These are phyloP conservation scores for Apiospora pterosperma DNA, from an alignment of 2,329 filamentous ascomycete genomes.

Conservation along the genomic window DNA sequence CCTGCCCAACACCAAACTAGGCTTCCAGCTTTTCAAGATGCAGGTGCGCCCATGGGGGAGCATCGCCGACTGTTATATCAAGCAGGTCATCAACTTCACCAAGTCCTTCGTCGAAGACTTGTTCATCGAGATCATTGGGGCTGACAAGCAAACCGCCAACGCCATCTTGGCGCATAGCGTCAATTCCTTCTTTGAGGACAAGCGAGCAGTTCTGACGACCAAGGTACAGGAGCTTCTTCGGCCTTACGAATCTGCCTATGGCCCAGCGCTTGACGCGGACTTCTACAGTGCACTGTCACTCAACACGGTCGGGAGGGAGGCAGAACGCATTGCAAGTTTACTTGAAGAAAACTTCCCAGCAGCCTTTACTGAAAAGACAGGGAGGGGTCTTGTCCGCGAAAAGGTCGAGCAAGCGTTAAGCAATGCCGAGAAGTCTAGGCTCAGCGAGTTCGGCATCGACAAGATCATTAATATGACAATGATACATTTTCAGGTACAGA, in stretches of 20 bases:
- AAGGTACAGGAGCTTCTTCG: not conserved
- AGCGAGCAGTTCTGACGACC: not conserved
- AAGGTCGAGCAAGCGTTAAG: not conserved
- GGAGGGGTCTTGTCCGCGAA: not conserved
- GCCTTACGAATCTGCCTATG: not conserved
- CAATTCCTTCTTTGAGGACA: not conserved
- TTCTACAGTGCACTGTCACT: not conserved
- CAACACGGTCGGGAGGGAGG: not conserved
- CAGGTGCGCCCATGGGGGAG: conserved; percentile 8
- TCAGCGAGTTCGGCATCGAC: conserved; percentile 11
- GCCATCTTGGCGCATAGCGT: not conserved
- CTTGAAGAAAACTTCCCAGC: conserved; percentile 9
- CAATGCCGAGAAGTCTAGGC: not conserved
- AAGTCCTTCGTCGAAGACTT: conserved; percentile 12
- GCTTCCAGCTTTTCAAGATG: conserved; percentile 7
- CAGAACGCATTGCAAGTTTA: conserved; percentile 6
- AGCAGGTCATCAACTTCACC: conserved; percentile 6
- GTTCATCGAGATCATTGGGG: conserved; percentile 7
- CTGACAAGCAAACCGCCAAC: not conserved
- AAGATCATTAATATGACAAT: conserved; percentile 11
- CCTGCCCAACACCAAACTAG: conserved; percentile 7
- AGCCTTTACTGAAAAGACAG: conserved; percentile 3
- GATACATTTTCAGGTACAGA: conserved; percentile 9
- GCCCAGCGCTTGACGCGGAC: not conserved
- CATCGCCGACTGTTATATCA: conserved; percentile 9